phyloP scores from a whole-genome alignment of 2,329 filamentous ascomycete genomes.

The Pestalotiopsis sp. region DNA sequence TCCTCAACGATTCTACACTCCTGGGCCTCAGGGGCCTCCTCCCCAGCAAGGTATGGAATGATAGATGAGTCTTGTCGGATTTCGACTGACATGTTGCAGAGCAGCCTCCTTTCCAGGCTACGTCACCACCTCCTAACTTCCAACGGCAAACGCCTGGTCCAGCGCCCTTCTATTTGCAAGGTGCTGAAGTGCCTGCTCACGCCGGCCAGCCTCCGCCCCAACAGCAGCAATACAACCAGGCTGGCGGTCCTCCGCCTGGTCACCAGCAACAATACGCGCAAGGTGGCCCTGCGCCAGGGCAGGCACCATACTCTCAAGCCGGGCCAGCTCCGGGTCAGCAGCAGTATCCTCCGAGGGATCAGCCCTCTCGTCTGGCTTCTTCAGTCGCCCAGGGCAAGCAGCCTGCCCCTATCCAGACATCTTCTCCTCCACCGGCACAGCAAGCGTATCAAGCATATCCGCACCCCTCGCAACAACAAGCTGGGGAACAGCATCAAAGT shows the following conservation, averaged over 20 bases:
- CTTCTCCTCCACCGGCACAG: constrained; percentile 53
- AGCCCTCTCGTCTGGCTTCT: constrained; percentile 42
- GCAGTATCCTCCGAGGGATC: constrained; percentile 38
- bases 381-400: constrained; percentile 49
- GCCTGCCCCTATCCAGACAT: constrained; percentile 53
- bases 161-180: constrained; percentile 69
- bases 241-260: constrained; percentile 24
- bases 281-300: constrained; percentile 22
- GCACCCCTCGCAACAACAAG: constrained; percentile 41
- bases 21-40: constrained; percentile 49
- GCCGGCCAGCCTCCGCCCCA: constrained; percentile 25
- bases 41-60: constrained; percentile 38
- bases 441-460: constrained; percentile 52
- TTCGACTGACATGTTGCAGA: constrained; percentile 33
- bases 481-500: constrained; percentile 62
- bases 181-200: constrained; percentile 53
- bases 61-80: constrained; percentile 13
- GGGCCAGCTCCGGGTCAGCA: constrained; percentile 31
- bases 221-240: constrained; percentile 30
- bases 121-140: constrained; percentile 56
- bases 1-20: constrained; percentile 70
- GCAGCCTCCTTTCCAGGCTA: constrained; percentile 45
- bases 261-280: constrained; percentile 29
- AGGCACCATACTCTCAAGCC: constrained; percentile 30
- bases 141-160: constrained; percentile 54